Percentiles rank a stretch among this genome's conserved stretches.
These are phyloP conservation scores for Globisporangium nunn DNA, from an alignment of 352 stramenopile genomes.

Conservation along the genomic window DNA sequence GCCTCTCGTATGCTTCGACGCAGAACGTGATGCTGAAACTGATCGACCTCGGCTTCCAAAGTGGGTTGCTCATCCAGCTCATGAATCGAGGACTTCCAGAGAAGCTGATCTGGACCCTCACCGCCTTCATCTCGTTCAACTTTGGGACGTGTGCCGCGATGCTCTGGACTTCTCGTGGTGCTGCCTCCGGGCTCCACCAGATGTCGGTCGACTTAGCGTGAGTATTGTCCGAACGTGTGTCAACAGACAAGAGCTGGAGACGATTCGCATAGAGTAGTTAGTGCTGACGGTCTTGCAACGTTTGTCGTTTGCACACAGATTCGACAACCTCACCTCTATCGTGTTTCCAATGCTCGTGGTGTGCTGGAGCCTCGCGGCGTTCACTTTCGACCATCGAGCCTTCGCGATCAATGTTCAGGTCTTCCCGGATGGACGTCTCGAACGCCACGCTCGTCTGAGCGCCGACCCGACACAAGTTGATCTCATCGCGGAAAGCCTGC, in stretches of 20 bases:
- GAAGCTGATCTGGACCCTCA: conserved; percentile 15
- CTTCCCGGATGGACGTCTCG: conserved; percentile 16
- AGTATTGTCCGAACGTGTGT: background rate
- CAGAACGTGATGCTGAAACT: conserved; percentile 7
- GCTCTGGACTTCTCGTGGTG: conserved; percentile 10
- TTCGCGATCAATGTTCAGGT: conserved; percentile 17
- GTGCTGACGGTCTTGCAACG: background rate
- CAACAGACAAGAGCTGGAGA: no score
- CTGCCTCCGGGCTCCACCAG: conserved; percentile 7
- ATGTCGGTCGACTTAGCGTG: conserved; percentile 26
- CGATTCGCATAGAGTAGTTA: conserved; percentile 1
- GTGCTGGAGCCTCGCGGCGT: conserved; percentile 16
- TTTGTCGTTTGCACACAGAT: conserved; percentile 9
- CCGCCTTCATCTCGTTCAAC: conserved; percentile 20
- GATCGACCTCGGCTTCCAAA: conserved; percentile 5
- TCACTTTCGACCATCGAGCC: conserved; percentile 22
- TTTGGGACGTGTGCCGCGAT: conserved; percentile 10
- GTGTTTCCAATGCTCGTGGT: conserved; percentile 23
- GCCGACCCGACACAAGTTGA: conserved; percentile 19
- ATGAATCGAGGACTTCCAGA: conserved; percentile 18
- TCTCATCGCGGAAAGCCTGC: conserved; percentile 20
- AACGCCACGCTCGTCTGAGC: conserved; percentile 12
- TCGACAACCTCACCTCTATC: conserved; percentile 25
- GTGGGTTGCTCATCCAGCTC: conserved; percentile 8
- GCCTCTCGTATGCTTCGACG: background rate